Conservation (phyloP, 495 filamentous ascomycete species). For the Penicillium ochrochloron region DNA sequence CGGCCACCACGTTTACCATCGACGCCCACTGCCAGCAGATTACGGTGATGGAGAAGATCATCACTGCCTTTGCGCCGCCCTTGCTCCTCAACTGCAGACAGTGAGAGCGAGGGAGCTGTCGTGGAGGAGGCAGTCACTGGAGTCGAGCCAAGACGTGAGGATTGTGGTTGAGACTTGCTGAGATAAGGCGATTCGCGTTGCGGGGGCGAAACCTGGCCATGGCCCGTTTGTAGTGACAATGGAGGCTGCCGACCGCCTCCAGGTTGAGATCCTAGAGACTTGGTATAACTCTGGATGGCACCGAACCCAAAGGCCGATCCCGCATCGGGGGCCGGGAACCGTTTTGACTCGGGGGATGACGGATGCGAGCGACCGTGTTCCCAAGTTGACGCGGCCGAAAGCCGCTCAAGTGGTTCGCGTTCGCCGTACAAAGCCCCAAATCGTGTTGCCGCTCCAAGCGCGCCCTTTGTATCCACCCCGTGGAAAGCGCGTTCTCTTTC, state of each 20-base stretch:
- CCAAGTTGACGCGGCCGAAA: conserved; percentile 39
- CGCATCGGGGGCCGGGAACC: conserved; percentile 40
- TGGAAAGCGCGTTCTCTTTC: conserved; percentile 43
- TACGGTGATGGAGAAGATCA: conserved; percentile 52
- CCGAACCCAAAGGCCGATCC: conserved; percentile 48
- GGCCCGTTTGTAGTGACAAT: conserved; percentile 42
- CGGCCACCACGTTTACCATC: conserved; percentile 54
- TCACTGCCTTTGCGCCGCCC: conserved; percentile 63
- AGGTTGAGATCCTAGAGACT: conserved; percentile 50
- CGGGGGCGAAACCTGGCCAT: conserved; percentile 41
- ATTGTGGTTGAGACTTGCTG: conserved; percentile 40
- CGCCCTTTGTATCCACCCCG: conserved; percentile 39
- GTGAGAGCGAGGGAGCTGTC: conserved; percentile 30
- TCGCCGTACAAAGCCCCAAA: conserved; percentile 44
- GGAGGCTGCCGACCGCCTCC: conserved; percentile 39
- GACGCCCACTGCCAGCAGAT: conserved; percentile 48
- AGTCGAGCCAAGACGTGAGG: conserved; percentile 34
- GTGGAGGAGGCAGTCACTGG: conserved; percentile 25
- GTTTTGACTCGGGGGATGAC: conserved; percentile 47
- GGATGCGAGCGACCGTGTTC: conserved; percentile 48
- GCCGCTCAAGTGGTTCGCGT: conserved; percentile 38
- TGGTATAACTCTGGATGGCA: conserved; percentile 54
- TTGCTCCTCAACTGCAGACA: conserved; percentile 40
- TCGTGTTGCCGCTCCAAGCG: conserved; percentile 26
- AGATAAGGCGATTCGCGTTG: conserved; percentile 43